Evolutionary conservation across 1,284 basidiomycete species (phyloP).

Genomic region (Ustilago shanxiensis): DNA sequence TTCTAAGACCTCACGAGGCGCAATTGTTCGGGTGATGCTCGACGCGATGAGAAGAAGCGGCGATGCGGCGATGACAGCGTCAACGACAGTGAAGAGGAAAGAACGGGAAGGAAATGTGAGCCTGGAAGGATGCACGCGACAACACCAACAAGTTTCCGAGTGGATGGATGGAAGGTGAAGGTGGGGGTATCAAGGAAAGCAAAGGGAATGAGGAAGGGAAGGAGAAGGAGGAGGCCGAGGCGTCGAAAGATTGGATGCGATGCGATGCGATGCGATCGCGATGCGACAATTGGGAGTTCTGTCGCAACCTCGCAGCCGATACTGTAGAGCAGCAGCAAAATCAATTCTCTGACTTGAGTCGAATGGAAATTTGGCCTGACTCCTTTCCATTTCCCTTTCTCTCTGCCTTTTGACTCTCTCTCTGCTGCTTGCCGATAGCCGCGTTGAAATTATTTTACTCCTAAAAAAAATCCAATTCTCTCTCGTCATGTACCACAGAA

Average conservation of each 20-base stretch:
- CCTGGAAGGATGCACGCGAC: background rate
- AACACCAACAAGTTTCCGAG: background rate
- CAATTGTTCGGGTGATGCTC: background rate
- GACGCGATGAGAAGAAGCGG: conserved; percentile 10
- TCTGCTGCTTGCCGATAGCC: background rate
- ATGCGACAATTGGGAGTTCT: background rate
- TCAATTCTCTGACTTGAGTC: no score
- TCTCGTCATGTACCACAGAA: background rate
- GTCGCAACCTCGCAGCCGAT: background rate
- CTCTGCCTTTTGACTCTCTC: background rate
- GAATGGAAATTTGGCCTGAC: no score
- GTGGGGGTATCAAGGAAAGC: background rate
- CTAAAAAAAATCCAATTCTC: conserved; percentile 4
- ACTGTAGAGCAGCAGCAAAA: no score
- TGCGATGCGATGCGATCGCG: background rate
- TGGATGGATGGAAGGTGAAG: background rate
- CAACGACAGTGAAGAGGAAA: background rate
- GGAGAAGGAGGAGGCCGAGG: conserved; percentile 2
- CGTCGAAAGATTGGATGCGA: background rate
- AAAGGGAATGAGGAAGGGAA: background rate
- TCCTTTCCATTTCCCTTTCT: background rate
- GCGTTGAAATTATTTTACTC: background rate
- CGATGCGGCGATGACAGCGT: background rate
- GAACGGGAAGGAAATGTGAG: background rate
- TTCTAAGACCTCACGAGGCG: background rate